Conservation (phyloP, 2,329 filamentous ascomycete genomes). For the Emmonsia crescens region DNA sequence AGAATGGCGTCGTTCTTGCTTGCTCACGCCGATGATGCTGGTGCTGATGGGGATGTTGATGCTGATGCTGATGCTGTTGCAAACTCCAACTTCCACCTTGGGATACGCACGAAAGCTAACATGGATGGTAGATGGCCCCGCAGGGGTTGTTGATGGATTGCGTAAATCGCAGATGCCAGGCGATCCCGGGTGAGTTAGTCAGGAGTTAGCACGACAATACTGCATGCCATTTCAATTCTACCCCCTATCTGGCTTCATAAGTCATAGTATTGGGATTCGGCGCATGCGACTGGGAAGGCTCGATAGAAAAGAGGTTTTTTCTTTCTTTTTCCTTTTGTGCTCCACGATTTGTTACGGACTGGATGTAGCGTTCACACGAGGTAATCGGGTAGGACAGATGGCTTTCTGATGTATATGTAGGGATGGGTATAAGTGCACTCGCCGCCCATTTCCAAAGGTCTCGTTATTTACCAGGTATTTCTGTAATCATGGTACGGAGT, state of each 20-base stretch:
- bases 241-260: background rate
- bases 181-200: background rate
- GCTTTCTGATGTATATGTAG: background rate
- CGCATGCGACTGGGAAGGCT: background rate
- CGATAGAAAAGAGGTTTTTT: background rate
- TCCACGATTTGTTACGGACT: background rate
- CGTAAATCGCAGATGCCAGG: background rate
- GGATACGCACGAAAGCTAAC: too few relatives aligned
- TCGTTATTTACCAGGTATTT: background rate
- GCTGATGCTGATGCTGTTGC: too few relatives aligned
- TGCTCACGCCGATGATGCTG: background rate
- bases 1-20: background rate
- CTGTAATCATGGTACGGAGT: background rate
- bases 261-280: background rate
- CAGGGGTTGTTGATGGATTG: background rate
- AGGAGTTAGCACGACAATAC: background rate
- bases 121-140: background rate
- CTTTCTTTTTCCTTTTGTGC: background rate
- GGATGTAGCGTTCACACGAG: background rate
- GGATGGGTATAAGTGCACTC: background rate
- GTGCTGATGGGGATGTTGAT: background rate
- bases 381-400: background rate
- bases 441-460: background rate
- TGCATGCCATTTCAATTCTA: background rate
- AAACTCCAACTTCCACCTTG: too few relatives aligned